Conservation (phyloP, 805 yeast genomes). For the Kodamaea sagamina region DNA sequence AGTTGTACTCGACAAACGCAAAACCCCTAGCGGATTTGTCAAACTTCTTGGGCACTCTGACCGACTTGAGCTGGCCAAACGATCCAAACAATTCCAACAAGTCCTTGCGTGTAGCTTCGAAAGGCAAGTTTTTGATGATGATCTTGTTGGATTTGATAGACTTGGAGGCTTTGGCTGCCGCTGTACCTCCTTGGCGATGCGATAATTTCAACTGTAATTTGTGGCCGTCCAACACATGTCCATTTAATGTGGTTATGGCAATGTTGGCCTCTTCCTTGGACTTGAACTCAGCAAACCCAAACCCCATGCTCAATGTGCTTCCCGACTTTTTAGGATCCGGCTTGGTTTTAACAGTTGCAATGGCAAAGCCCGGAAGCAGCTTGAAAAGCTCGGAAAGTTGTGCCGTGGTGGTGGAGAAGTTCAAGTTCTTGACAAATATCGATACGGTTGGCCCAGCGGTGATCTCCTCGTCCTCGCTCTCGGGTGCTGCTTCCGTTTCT, state of each 20-base stretch:
- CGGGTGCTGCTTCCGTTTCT: slow-evolving; percentile 18
- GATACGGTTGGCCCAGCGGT: slow-evolving; percentile 78
- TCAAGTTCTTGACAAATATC: slow-evolving; percentile 87
- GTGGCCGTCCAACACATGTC: slow-evolving; percentile 83
- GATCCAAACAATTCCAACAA: slow-evolving; percentile 91
- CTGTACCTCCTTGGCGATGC: slow-evolving; percentile 59
- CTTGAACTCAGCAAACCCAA: slow-evolving; percentile 91
- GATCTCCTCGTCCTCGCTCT: slow-evolving; percentile 35
- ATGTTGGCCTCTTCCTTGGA: slow-evolving; percentile 74
- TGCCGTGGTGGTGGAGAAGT: slow-evolving; percentile 70
- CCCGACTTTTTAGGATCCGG: slow-evolving; percentile 78
- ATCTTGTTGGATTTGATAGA: slow-evolving; percentile 66
- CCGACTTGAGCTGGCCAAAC: slow-evolving; percentile 92
- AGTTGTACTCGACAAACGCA: slow-evolving; percentile 91
- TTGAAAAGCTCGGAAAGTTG: slow-evolving; percentile 64
- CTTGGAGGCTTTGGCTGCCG: slow-evolving; percentile 22
- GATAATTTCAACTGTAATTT: slow-evolving; percentile 86
- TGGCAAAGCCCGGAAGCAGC: slow-evolving; percentile 73
- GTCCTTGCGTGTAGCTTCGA: slow-evolving; percentile 92
- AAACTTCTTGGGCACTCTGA: slow-evolving; percentile 94
- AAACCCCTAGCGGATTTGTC: slow-evolving; percentile 95
- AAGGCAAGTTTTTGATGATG: slow-evolving; percentile 94
- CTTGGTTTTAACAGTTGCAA: slow-evolving; percentile 82
- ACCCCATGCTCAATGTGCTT: slow-evolving; percentile 87
- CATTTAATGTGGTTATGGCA: slow-evolving; percentile 75